Evolutionary conservation across 2,329 filamentous ascomycete genomes (phyloP), one percentile per base, ranked within the genome.

Genomic region (Tolypocladium endophyticum): DNA sequence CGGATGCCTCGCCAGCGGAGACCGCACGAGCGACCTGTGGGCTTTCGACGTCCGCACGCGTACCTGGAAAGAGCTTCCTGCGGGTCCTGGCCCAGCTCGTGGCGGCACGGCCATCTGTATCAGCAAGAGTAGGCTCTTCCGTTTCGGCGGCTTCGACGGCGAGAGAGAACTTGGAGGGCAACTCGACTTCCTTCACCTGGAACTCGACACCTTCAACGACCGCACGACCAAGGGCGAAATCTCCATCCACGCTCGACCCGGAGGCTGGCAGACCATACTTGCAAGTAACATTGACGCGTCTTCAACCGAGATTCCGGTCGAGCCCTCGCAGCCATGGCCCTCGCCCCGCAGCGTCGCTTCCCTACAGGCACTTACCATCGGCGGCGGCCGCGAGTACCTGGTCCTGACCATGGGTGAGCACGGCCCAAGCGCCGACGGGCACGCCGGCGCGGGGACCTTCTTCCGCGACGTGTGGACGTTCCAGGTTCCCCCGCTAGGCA

Each of bases 141-240:
- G 90, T 35, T 92, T 91, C 76, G 89, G 90, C 62, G 91, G 91
- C 0, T 93, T 87, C 66, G 88, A 93, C 70, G 90, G 88, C 0
- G 76, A 79, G 53, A 75, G 69, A 0, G 88, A 92, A 67, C 77
- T 89, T 55, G 90, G 90, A 20, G 90, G 88, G 0, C 79, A 81
- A 61, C 68, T 96, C 16, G 90, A 95, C 68, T 81, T 88, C 60
- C 69, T 87, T 23, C 78, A 81, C 59, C 77, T 87, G 12, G 78
- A 74, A 23, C 73, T 86, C n/a, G 81, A 83, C 65, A 76, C 75
- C 35, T 82, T 83, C 65, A 76, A 81, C 62, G 82, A 84, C 66
- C 73, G 72, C 61, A 72, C 73, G 39, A 74, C 74, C 53, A 73
- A 71, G 54, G 78, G 77, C 36, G 82, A 86, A 64, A 73, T 82